phyloP scores from a whole-genome alignment of 176 grass and related monocot genomes.

The Tillandsia leiboldiana region DNA sequence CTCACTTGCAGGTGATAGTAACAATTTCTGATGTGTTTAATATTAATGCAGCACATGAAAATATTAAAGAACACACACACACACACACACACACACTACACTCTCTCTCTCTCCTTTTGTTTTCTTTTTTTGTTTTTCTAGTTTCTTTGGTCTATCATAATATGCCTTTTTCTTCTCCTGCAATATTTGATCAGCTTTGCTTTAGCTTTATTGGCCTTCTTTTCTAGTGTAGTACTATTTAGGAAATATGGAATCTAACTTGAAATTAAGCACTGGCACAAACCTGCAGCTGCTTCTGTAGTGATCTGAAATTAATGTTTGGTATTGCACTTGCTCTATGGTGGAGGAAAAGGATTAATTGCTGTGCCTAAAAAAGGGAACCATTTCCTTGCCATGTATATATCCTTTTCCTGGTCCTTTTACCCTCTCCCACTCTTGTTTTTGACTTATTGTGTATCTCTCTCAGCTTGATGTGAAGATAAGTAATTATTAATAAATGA shows the following conservation, averaged over 20 bases:
- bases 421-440: too few species aligned
- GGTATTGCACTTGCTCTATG: not conserved
- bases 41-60: constrained; percentile 17
- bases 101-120: not conserved
- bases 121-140: not conserved
- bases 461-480: not conserved
- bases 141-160: not conserved
- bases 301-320: not conserved
- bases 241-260: constrained; percentile 1
- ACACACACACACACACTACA: too few species aligned
- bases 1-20: constrained; percentile 56
- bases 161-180: not conserved
- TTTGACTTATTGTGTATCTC: not conserved
- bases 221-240: not conserved
- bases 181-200: not conserved
- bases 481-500: too few species aligned
- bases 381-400: not conserved
- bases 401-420: not conserved
- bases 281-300: not conserved
- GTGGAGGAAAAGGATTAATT: constrained; percentile 3
- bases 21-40: not conserved
- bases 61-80: too few species aligned
- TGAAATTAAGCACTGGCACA: not conserved
- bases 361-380: not conserved
- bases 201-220: not conserved